Conservation (phyloP, 805 yeast genomes). For the Suhomyces sp. region DNA sequence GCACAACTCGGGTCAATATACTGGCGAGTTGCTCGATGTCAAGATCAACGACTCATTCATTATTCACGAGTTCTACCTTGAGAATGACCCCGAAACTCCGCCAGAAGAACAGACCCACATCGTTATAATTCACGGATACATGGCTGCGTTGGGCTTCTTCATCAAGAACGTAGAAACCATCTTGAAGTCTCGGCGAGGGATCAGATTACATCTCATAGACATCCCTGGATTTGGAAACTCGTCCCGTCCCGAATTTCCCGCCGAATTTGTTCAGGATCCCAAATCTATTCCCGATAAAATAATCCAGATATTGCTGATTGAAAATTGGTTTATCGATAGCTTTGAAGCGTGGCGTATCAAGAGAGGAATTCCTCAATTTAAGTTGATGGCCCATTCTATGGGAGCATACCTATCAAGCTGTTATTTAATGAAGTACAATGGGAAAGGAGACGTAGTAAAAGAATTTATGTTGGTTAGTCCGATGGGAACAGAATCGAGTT, state of each 20-base stretch:
- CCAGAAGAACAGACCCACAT: constrained; percentile 17
- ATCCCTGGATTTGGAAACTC: constrained; percentile 45
- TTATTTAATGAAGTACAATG: constrained; percentile 39
- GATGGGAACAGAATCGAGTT: constrained; percentile 43
- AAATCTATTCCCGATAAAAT: constrained; percentile 22
- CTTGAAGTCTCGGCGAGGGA: constrained; percentile 28
- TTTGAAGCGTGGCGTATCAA: constrained; percentile 35
- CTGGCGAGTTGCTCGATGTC: constrained; percentile 29
- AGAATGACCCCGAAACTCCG: constrained; percentile 16
- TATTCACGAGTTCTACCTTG: constrained; percentile 38
- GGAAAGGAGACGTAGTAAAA: constrained; percentile 16
- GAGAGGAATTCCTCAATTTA: constrained; percentile 23
- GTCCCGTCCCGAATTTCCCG: constrained; percentile 38
- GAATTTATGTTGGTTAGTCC: constrained; percentile 36
- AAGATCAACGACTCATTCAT: constrained; percentile 24
- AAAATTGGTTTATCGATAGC: constrained; percentile 41
- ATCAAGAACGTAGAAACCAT: constrained; percentile 36
- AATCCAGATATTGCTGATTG: constrained; percentile 30
- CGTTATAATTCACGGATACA: constrained; percentile 42
- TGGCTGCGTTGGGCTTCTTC: constrained; percentile 45
- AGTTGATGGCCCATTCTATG: constrained; percentile 41
- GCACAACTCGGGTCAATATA: background rate
- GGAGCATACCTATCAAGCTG: constrained; percentile 42
- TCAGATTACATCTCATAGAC: constrained; percentile 39
- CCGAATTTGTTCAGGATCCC: constrained; percentile 21